Evolutionary conservation across 805 yeast species (phyloP), one percentile per base, ranked within the genome.

Genomic region (Scheffersomyces stipitis): DNA sequence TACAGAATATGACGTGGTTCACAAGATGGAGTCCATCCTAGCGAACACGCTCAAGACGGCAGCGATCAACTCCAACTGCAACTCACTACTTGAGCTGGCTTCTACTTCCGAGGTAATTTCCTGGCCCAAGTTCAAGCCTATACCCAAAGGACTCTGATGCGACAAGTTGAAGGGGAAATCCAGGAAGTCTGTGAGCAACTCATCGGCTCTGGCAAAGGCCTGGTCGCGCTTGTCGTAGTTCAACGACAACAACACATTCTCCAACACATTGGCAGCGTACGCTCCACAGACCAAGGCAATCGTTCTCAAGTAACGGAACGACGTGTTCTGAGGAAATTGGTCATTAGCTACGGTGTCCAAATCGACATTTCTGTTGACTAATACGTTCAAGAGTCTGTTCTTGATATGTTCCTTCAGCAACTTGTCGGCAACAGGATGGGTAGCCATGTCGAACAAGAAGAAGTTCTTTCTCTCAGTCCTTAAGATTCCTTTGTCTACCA

Each of bases 391-490:
- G 18, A 88, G 78, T 51, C 97, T 77, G 41, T 80, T 73, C 38
- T 81, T 80, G 38, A 93, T 76, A 37, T 81, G 80, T 48, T 87
- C 95, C 64, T 93, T 93, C 33, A 95, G 81, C 46, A 80, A 69
- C 30, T 83, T 75, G 62, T 93, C 99, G 22, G 90, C 83, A 10
- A 93, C 78, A 5, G 99, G 99, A 63, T 95, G 99, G 6, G 99
- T 93, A 20, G 99, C 96, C 97, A 93, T 93, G 62, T 93, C 99
- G 52, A 93, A 93, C 36, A 93, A 69, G 54, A 93, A 80, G 59
- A 93, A 93, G 66, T 88, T 93, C 60, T 90, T 88, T 62, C 95
- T 80, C 64, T 93, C 99, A 5, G 99, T 93, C 67, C 96, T 82
- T 54, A 95, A 75, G 31, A 93, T 83, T 15, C 99, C 98, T 66